phyloP scores from a whole-genome alignment of 208 protist genomes.

The Crithidia bombi region DNA sequence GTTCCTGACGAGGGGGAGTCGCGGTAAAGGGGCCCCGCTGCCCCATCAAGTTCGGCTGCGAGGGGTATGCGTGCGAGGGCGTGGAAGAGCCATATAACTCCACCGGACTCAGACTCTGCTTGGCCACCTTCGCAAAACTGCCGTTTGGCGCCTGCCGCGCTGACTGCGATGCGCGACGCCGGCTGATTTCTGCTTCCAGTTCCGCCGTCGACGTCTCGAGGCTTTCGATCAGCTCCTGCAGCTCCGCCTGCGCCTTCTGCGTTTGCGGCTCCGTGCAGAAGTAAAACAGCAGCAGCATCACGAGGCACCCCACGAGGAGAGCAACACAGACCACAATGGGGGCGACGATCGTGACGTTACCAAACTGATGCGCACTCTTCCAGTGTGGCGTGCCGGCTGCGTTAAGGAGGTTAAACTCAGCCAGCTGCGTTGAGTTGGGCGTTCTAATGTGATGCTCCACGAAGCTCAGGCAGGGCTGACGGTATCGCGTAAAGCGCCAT shows the following conservation, averaged over 20 bases:
- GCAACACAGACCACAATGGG: constrained; percentile 22
- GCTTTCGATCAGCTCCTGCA: constrained; percentile 12
- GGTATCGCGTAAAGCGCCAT: constrained; percentile 27
- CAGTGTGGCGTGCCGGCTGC: not conserved
- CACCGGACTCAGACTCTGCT: constrained; percentile 6
- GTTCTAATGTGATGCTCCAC: constrained; percentile 18
- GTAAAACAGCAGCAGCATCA: constrained; percentile 29
- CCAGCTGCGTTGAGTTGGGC: not conserved
- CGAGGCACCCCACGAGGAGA: constrained; percentile 20
- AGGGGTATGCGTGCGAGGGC: not conserved
- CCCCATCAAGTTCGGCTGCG: not conserved
- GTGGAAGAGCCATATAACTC: not conserved
- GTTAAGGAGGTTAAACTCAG: constrained; percentile 1
- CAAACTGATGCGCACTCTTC: constrained; percentile 6
- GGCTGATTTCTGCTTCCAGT: constrained; percentile 8
- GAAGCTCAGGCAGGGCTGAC: constrained; percentile 7
- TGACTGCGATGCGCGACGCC: not conserved
- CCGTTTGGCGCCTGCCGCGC: not conserved
- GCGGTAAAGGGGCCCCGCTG: constrained; percentile 5
- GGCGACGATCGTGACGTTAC: constrained; percentile 19
- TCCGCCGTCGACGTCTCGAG: constrained; percentile 9
- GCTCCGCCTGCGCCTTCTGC: constrained; percentile 9
- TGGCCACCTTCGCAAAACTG: not conserved
- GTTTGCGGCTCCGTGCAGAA: constrained; percentile 6
- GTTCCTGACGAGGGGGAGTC: not conserved